phyloP scores from a whole-genome alignment of 768 basidiomycete species.

The Naganishia vaughanmartiniae region DNA sequence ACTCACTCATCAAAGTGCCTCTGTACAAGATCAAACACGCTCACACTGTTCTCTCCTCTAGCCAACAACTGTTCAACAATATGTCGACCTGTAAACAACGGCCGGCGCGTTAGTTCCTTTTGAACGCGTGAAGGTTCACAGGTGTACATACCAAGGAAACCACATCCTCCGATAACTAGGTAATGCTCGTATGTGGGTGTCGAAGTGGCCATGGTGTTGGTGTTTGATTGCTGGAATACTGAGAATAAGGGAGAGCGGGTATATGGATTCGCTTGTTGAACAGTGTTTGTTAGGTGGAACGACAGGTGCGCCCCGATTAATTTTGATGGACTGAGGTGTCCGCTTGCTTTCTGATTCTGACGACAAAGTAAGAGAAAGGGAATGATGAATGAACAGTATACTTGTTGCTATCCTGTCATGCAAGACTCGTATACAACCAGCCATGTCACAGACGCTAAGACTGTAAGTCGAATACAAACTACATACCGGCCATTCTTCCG shows the following conservation, averaged over 20 bases:
- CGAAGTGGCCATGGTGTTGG: slow-evolving; percentile 27
- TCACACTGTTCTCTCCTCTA: slow-evolving; percentile 70
- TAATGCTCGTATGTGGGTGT: slow-evolving; percentile 61
- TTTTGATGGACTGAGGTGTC: too few relatives aligned
- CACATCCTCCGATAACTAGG: slow-evolving; percentile 86
- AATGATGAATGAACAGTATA: too few relatives aligned
- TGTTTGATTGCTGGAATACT: too few relatives aligned
- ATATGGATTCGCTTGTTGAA: too few relatives aligned
- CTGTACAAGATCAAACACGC: slow-evolving; percentile 88
- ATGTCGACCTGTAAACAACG: slow-evolving; percentile 59
- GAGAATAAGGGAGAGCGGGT: too few relatives aligned
- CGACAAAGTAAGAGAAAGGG: too few relatives aligned
- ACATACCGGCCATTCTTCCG: too few relatives aligned
- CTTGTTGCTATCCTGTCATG: neutral
- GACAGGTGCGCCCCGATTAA: too few relatives aligned
- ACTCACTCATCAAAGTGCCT: slow-evolving; percentile 63
- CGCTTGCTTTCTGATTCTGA: too few relatives aligned
- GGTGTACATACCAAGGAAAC: slow-evolving; percentile 39
- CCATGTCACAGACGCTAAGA: slow-evolving; percentile 17
- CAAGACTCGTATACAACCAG: neutral
- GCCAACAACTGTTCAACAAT: slow-evolving; percentile 81
- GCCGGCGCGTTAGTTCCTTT: neutral
- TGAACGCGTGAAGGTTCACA: neutral
- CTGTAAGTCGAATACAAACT: neutral
- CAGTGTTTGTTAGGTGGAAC: too few relatives aligned